A percentile compares a stretch with the other conserved stretches of the same genome.
phyloP scores from a whole-genome alignment of 164 flowering plant species.

The Echeveria elegans region DNA sequence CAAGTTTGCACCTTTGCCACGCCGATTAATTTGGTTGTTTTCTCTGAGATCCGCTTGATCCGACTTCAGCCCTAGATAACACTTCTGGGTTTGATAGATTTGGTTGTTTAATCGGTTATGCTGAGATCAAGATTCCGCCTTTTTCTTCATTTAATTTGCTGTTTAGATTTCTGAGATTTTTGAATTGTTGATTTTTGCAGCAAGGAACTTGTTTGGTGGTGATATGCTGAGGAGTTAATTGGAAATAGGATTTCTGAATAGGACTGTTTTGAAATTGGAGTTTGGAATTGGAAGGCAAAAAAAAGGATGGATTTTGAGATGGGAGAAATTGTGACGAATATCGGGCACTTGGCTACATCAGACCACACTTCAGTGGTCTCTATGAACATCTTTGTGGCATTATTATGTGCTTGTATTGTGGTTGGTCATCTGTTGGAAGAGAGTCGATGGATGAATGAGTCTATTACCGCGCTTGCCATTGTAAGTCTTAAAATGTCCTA shows the following conservation, averaged over 20 bases:
- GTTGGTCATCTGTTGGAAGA: conserved; percentile 14
- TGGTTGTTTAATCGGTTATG: neutral
- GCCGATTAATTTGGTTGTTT: no score
- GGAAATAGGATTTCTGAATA: neutral
- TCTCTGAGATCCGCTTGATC: neutral
- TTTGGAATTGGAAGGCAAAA: no score
- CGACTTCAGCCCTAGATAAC: neutral
- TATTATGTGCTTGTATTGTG: conserved; percentile 15
- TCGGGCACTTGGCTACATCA: conserved; percentile 14
- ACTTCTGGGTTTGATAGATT: neutral
- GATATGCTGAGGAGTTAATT: neutral
- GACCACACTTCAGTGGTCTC: conserved; percentile 13
- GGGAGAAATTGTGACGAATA: conserved; percentile 11
- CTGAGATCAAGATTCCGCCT: neutral
- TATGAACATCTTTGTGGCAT: conserved; percentile 14
- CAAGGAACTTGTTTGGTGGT: neutral
- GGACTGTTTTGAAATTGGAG: neutral
- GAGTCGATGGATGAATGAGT: conserved; percentile 16
- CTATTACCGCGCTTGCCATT: conserved; percentile 13
- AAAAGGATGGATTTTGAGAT: conserved; percentile 12
- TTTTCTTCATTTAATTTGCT: neutral
- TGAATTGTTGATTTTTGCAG: neutral
- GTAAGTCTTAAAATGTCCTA: neutral
- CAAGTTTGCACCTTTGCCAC: no score
- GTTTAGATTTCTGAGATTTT: neutral